Evolutionary conservation across 371 early-diverging fungal species (phyloP), one percentile per base, ranked within the genome.

Genomic region (Catenaria anguillulae): DNA sequence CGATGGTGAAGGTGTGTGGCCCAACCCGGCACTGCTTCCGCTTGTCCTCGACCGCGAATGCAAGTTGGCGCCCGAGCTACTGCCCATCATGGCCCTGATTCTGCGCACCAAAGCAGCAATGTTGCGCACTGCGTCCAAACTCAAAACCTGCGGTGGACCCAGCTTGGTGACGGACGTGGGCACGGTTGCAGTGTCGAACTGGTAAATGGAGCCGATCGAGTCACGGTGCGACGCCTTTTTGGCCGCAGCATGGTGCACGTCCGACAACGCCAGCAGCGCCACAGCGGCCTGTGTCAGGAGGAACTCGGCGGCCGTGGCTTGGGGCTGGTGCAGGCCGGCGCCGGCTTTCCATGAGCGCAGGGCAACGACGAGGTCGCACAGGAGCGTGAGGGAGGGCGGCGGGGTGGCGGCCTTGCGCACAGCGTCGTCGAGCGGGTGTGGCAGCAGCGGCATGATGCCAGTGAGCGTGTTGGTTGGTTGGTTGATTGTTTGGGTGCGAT

Each of bases 221-320:
- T 58, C 43, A 19, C 40, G 59, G 59, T 40, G 59, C 15, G 59
- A n/a, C 17, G 37, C 40, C 3, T 29, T n/a, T 40, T 26, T 24
- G 1, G 37, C 43, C 4, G 26, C 24, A 8, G 37, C 43, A 17
- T 8, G 15, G 43, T 58, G 24, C 26, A 58, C 6, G 6, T 58
- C 59, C 17, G 10, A 6, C 4, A 58, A 29, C 13, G 59, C 36
- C 29, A 19, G 26, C 15, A 58, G 29, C 15, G 43, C 59, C n/a
- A 58, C 59, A 15, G 59, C 29, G 59, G 59, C 59, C 43, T 58
- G 59, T 17, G 59, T 58, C 43, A 58, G 37, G 2, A 45, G 29
- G 17, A 26, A 58, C 43, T 58, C 59, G 26, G 59, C 59, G 37
- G 37, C 59, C 10, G 15, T 8, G 24, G 29, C 36, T 40, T 19